Evolutionary conservation across 2,329 filamentous ascomycete species (phyloP).

Genomic region (Verticillium nonalfalfae): DNA sequence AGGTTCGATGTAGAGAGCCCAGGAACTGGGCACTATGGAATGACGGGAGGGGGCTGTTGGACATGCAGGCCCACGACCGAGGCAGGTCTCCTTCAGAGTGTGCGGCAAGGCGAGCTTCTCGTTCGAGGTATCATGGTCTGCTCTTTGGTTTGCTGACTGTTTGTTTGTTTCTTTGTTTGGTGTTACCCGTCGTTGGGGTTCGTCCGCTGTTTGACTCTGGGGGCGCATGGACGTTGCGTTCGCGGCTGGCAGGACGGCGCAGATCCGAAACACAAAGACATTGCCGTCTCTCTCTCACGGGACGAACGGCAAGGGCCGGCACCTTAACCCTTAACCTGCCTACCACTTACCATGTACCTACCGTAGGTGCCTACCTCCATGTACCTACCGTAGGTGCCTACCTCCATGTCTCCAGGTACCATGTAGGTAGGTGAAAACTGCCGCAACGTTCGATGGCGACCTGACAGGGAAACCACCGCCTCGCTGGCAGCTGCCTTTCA

Average conservation of each 20-base stretch:
- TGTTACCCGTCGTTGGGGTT: not conserved
- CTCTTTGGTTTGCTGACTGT: not conserved
- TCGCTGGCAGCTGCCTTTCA: not conserved
- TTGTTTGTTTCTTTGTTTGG: not conserved
- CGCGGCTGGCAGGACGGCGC: not conserved
- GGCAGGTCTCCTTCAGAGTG: not conserved
- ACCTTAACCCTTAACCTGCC: not conserved
- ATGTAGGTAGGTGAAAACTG: not conserved
- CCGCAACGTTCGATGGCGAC: too few species aligned
- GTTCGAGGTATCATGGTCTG: too few species aligned
- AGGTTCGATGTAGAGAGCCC: not conserved
- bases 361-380: too few species aligned
- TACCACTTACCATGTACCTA: too few species aligned
- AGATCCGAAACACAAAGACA: not conserved
- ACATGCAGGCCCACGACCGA: not conserved
- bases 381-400: too few species aligned
- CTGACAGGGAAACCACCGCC: too few species aligned
- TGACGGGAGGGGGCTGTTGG: not conserved
- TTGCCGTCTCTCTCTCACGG: not conserved
- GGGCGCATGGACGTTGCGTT: not conserved
- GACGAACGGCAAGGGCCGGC: not conserved
- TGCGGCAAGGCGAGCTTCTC: not conserved
- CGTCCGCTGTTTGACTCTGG: not conserved
- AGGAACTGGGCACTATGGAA: not conserved
- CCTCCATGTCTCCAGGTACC: too few species aligned